Evolutionary conservation across 371 early-diverging fungal genomes (phyloP), one percentile per base, ranked within the genome.

Genomic region (Mucor mucedo): DNA sequence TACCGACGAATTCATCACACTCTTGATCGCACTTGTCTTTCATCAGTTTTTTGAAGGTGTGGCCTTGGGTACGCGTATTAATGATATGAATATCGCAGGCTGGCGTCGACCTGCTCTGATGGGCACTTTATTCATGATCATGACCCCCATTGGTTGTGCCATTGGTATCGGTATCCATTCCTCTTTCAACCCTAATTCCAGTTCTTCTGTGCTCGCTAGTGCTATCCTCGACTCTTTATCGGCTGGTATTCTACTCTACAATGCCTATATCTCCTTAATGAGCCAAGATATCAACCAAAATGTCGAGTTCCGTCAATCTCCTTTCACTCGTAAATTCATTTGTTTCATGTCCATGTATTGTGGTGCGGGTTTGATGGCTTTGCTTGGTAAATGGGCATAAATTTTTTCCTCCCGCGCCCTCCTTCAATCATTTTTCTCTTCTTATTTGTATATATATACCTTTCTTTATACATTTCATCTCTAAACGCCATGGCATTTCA

Each of bases 1-100:
- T 5, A 88, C 84, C 40, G 72, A 80, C 1, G 86, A 83, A 14
- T 93, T 92, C 72, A 72, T 74, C 14, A 81, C 90, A 1, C 85
- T 95, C 11, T 72, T 93, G 11, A 79, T 92, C 55, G 96, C 96
- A 3, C 82, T 96, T 35, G 81, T 84, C 21, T 95, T 95, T 80
- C 97, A 97, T 76, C 96, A 32, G 9, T 21, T 87, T 64, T 88
- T 89, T 59, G 88, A 87, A 73, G 89, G 87, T 10, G 52, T 89
- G 45, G 87, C 89, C 0, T 66, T 89, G 27, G 89, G 89, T 28
- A 81, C 85, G 0, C 72, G 89, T 30, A 73, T 89, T 44, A 84
- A 83, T 28, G 83, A 83, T 32, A 71, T 88, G 71, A 75, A 84
- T 54, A 73, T 71, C 54, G 70, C 62, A 55, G 71, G 56, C 28